Evolutionary conservation across 805 yeast genomes (phyloP).

Genomic region (Kuraishia borneana): DNA sequence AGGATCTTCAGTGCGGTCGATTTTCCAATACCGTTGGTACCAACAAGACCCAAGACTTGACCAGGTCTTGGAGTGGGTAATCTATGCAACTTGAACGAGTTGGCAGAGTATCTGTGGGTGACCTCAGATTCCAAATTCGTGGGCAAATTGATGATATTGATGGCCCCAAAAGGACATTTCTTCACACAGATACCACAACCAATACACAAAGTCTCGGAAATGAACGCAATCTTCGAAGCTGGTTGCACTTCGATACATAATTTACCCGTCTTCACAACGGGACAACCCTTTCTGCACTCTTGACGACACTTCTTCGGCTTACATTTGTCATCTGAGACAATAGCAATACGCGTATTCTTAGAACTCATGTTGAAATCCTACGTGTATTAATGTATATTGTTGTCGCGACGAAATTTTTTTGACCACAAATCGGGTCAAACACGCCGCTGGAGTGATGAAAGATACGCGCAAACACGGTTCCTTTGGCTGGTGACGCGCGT

Average conservation of each 20-base stretch:
- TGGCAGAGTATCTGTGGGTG: constrained; percentile 96
- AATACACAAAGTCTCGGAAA: constrained; percentile 88
- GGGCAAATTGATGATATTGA: constrained; percentile 90
- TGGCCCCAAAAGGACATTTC: constrained; percentile 97
- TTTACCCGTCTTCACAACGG: constrained; percentile 96
- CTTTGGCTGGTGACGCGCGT: no score
- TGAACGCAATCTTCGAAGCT: constrained; percentile 82
- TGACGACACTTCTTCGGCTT: constrained; percentile 98
- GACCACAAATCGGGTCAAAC: no score
- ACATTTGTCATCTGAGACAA: constrained; percentile 88
- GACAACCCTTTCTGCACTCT: constrained; percentile 95
- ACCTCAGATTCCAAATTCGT: constrained; percentile 88
- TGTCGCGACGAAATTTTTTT: no score
- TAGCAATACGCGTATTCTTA: constrained; percentile 77
- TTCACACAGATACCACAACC: constrained; percentile 99
- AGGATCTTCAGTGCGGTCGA: constrained; percentile 93
- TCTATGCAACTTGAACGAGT: constrained; percentile 93
- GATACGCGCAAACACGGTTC: no score
- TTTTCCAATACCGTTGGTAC: constrained; percentile 98
- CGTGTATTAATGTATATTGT: no score
- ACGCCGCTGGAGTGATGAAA: no score
- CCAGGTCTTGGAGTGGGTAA: constrained; percentile 99
- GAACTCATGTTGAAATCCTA: no score
- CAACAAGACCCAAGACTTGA: constrained; percentile 94
- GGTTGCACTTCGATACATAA: constrained; percentile 95